These are phyloP conservation scores for Pythium utonaiense DNA, from an alignment of 352 stramenopile genomes.

Conservation along the genomic window DNA sequence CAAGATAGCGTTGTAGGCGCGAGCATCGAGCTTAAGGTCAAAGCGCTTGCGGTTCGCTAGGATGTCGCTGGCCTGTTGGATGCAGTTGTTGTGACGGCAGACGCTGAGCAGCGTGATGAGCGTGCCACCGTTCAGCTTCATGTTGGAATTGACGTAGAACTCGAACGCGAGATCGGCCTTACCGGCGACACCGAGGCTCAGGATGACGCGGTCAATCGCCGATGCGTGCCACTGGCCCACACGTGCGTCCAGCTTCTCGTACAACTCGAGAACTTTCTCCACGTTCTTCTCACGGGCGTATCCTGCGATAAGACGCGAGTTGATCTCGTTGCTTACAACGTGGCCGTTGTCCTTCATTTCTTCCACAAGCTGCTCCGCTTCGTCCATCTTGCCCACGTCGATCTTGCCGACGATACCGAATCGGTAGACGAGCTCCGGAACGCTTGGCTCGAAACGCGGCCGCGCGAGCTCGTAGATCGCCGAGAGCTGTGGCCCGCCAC, in stretches of 20 bases:
- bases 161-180: conserved; percentile 63
- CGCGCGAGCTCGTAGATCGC: conserved; percentile 47
- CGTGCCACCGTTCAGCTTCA: conserved; percentile 70
- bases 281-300: conserved; percentile 38
- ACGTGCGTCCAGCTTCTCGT: conserved; percentile 51
- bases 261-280: conserved; percentile 52
- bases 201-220: conserved; percentile 67
- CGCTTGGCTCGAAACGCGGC: conserved; percentile 32
- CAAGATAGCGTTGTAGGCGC: conserved; percentile 72
- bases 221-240: conserved; percentile 64
- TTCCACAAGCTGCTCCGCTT: conserved; percentile 39
- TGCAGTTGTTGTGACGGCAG: conserved; percentile 65
- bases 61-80: conserved; percentile 66
- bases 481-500: conserved; percentile 35
- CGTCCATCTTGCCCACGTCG: conserved; percentile 43
- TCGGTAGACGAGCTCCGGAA: conserved; percentile 70
- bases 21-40: conserved; percentile 58
- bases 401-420: conserved; percentile 62
- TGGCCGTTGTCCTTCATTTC: conserved; percentile 52
- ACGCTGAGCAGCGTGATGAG: conserved; percentile 69
- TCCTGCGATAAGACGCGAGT: conserved; percentile 55
- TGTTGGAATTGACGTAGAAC: conserved; percentile 79
- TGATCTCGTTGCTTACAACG: conserved; percentile 65
- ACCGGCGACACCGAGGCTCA: conserved; percentile 58
- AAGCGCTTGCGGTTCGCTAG: conserved; percentile 77